Base-by-base conservation (phyloP, 345 rosid species). In the Pistacia atlantica region DNA sequence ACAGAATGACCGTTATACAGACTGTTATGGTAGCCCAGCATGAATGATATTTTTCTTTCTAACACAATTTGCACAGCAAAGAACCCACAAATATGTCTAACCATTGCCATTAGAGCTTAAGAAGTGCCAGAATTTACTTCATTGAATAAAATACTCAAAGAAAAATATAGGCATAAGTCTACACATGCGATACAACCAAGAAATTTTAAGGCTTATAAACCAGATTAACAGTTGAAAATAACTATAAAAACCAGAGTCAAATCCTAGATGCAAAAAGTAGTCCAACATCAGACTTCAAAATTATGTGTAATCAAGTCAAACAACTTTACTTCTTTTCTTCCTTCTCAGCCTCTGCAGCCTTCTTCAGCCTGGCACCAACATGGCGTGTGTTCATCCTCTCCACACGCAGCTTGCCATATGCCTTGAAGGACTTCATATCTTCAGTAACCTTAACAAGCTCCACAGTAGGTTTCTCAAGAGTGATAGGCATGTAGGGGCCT, bases 291-390 rank as follows among this genome's bases (percentile, higher is more conserved):
- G 3, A 38, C 1, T 65, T 10, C 22, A 65, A 65, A 18, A 38
- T 42, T 65, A 38, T 38, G 42, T 38, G 42, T 38, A 38, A 38
- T 38, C 6, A 4, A 4, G 42, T 6, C 42, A 38, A 38, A 65
- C 54, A 68, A 28, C 49, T 75, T 86, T 87, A 92, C 87, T 94
- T 94, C 90, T 92, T 94, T 42, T 90, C 96, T 78, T 92, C 98
- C 79, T 91, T 94, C 85, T 87, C 98, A 0, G 96, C 98, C 71
- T 94, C 96, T 0, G 97, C 91, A 0, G 97, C 98, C 86, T 77
- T 90, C 81, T 92, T 94, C 84, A 87, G n/a, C 73, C 96, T 90
- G 0, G 75, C 88, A 70, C 96, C 96, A 18, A 84, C 28, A 66
- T 92, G 95, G 11, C 93, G 89, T 38, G 68, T 65, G 57, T 89